Base-by-base conservation (phyloP, 2,329 filamentous ascomycete genomes). In the Pseudopyricularia javanii region DNA sequence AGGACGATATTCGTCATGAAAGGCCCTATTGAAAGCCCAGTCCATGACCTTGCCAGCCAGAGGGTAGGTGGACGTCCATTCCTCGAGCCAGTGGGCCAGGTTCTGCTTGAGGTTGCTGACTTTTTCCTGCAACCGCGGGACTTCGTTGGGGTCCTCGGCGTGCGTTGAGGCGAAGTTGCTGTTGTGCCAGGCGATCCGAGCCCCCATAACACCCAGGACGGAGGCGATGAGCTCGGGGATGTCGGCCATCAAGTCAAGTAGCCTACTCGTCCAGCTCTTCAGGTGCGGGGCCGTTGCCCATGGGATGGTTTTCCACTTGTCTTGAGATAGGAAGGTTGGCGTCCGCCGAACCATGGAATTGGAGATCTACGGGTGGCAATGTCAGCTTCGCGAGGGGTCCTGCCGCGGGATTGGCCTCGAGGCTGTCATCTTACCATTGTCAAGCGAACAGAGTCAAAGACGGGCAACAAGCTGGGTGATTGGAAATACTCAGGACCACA, bases 401-500 rank as follows among this genome's bases (percentile, higher is more conserved):
- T n/a, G n/a, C n/a, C n/a, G n/a, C n/a, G 22, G 14, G 8, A 11
- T 24, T 24, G 3, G 15, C 4, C 15, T 14, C 4, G 26, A 12
- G 14, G 4, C 12, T 11, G 12, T 4, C 7, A 22, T 32, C 53
- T 3, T 53, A 60, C 59, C 47, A 61, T 51, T 2, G 60, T 54
- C 43, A 59, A 56, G n/a, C 61, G 59, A 33, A 58, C 57, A 9
- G 60, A 59, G 34, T 60, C 57, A 50, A 61, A 62, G 2, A 61
- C 51, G 26, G 60, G 59, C 20, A 63, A 52, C 22, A 62, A 51
- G 2, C 53, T 51, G 4, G 59, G 56, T 3, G 58, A 56, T 43
- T 62, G 61, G 49, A 63, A 62, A 28, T 52, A 50, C 40, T 55
- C 56, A 3, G 60, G 61, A 0, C 61, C 61, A 20, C 61, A 62